phyloP scores from a whole-genome alignment of 164 flowering plant genomes.

The Annona squamosa region DNA sequence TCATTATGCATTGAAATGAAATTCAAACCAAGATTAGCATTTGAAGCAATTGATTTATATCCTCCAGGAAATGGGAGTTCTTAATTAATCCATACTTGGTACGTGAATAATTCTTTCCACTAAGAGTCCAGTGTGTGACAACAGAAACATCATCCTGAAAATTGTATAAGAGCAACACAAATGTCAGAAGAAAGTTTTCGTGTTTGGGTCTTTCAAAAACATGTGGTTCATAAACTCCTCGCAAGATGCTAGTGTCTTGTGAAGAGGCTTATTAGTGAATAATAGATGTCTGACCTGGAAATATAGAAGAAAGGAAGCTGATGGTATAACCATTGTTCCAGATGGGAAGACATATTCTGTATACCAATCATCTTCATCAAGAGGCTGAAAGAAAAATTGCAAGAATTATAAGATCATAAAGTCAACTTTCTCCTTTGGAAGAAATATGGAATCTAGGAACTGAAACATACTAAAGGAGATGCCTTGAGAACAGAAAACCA shows the following conservation, averaged over 20 bases:
- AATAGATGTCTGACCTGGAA: slow-evolving; percentile 12
- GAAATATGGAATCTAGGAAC: not conserved
- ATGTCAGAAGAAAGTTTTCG: not conserved
- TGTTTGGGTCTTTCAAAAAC: not conserved
- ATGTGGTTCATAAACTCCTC: not conserved
- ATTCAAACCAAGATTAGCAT: not conserved
- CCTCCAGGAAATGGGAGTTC: not conserved
- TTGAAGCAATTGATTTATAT: not conserved
- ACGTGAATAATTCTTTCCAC: slow-evolving; percentile 12
- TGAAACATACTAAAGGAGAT: not conserved
- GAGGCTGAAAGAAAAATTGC: slow-evolving; percentile 3
- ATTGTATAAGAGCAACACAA: not conserved
- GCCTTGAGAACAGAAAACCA: not conserved
- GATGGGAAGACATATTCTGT: slow-evolving; percentile 5
- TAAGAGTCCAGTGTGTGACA: slow-evolving; percentile 9
- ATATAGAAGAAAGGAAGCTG: slow-evolving; percentile 7
- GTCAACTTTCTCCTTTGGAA: not conserved
- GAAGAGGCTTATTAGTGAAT: not conserved
- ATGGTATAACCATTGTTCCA: slow-evolving; percentile 5
- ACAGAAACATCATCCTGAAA: slow-evolving; percentile 11
- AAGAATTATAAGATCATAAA: not conserved
- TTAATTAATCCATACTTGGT: slow-evolving; percentile 1
- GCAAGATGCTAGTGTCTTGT: not conserved
- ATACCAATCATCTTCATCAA: slow-evolving; percentile 18
- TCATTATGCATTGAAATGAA: not conserved